These are phyloP conservation scores for Galerina sulciceps DNA, from an alignment of 768 basidiomycete genomes.

Conservation along the genomic window DNA sequence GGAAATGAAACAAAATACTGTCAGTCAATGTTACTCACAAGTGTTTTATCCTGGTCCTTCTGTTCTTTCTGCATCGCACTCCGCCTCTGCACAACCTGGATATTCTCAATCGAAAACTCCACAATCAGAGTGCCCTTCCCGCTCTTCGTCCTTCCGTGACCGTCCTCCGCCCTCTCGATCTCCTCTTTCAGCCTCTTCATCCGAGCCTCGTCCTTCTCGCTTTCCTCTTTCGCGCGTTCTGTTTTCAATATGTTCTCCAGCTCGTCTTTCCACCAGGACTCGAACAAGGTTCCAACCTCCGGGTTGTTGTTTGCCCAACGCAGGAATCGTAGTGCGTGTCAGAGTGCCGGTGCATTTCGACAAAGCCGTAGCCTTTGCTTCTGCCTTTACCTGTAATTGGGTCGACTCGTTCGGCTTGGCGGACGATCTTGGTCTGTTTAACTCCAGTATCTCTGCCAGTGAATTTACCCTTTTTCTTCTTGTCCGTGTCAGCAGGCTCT, in stretches of 20 bases:
- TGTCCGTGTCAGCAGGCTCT: not conserved
- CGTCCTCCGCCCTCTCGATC: slow-evolving; percentile 38
- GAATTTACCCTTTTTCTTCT: slow-evolving; percentile 40
- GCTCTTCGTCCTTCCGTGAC: slow-evolving; percentile 42
- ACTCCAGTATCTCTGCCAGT: slow-evolving; percentile 46
- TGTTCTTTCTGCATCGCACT: slow-evolving; percentile 45
- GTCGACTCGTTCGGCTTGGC: slow-evolving; percentile 89
- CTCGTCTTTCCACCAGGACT: slow-evolving; percentile 94
- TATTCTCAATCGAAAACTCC: slow-evolving; percentile 97
- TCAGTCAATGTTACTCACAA: too few relatives aligned
- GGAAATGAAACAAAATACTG: not conserved
- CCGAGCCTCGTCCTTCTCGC: slow-evolving; percentile 55
- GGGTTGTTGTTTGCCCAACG: slow-evolving; percentile 95
- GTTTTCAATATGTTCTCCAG: slow-evolving; percentile 59
- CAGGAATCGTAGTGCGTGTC: slow-evolving; percentile 89
- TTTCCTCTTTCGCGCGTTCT: slow-evolving; percentile 63
- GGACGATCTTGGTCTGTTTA: slow-evolving; percentile 91
- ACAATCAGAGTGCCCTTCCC: slow-evolving; percentile 67
- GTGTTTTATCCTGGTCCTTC: slow-evolving; percentile 18
- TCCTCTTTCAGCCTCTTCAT: slow-evolving; percentile 63
- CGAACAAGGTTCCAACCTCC: slow-evolving; percentile 63
- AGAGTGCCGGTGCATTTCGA: slow-evolving; percentile 87
- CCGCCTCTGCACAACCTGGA: slow-evolving; percentile 85
- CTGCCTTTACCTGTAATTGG: slow-evolving; percentile 84
- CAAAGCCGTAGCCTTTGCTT: slow-evolving; percentile 94